Conservation (phyloP, 495 filamentous ascomycete species). For the Corynascus novoguineensis region DNA sequence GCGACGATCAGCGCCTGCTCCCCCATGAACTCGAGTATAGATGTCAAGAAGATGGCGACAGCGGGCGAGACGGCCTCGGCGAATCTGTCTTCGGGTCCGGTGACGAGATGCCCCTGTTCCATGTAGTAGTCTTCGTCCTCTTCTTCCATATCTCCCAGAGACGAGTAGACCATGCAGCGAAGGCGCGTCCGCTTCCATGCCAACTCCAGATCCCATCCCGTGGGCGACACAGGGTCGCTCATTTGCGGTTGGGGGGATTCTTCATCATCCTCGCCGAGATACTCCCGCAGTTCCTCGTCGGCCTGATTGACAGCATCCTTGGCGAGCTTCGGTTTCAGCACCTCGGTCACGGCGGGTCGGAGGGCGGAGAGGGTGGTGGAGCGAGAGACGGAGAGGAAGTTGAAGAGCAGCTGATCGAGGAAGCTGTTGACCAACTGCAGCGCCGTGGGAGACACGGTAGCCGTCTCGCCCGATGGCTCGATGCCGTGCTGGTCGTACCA, state of each 20-base stretch:
- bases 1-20: constrained; percentile 83
- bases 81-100: constrained; percentile 48
- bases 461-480: constrained; percentile 57
- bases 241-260: constrained; percentile 54
- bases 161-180: constrained; percentile 96
- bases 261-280: constrained; percentile 73
- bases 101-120: constrained; percentile 60
- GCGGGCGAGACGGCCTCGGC: constrained; percentile 77
- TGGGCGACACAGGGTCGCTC: constrained; percentile 45
- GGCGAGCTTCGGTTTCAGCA: constrained; percentile 82
- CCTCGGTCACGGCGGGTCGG: constrained; percentile 76
- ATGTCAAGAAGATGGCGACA: constrained; percentile 91
- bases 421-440: constrained; percentile 84
- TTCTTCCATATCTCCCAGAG: constrained; percentile 93
- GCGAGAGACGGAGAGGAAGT: constrained; percentile 71
- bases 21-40: constrained; percentile 88
- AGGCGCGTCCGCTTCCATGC: constrained; percentile 89
- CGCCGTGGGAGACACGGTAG: constrained; percentile 69
- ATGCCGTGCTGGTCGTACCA: constrained; percentile 60
- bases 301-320: constrained; percentile 81
- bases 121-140: constrained; percentile 89
- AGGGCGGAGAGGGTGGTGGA: constrained; percentile 75
- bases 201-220: constrained; percentile 76
- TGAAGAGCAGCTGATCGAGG: constrained; percentile 88
- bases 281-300: constrained; percentile 85